Evolutionary conservation across 1,284 basidiomycete genomes (phyloP).

Genomic region (Boletellus dicymbophilus): DNA sequence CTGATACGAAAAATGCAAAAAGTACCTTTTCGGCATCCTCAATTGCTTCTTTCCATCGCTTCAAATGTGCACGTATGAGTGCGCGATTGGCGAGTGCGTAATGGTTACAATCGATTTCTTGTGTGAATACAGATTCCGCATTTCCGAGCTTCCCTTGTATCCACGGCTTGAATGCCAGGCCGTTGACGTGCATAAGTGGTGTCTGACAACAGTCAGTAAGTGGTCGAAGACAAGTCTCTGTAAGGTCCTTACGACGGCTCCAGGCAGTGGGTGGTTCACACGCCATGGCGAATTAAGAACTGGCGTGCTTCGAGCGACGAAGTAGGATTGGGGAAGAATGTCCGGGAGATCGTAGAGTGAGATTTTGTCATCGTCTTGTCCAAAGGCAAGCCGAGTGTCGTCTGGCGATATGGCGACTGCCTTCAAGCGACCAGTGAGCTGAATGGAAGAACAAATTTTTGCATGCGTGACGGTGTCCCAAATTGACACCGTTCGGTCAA

Average conservation of each 20-base stretch:
- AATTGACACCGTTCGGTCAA: neutral
- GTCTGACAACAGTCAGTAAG: neutral
- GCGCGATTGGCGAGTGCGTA: constrained; percentile 4
- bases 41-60: constrained; percentile 2
- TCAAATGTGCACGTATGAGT: neutral
- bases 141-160: constrained; percentile 3
- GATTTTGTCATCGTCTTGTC: constrained; percentile 6
- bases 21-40: constrained; percentile 7
- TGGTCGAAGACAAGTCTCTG: neutral
- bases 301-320: neutral
- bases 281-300: neutral
- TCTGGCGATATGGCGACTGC: constrained; percentile 1
- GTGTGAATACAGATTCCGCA: constrained; percentile 4
- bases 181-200: constrained; percentile 1
- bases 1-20: no score
- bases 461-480: constrained; percentile 5
- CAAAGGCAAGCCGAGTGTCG: constrained; percentile 2
- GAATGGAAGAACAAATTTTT: neutral
- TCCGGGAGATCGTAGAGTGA: neutral
- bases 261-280: neutral
- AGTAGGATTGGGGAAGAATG: constrained; percentile 7
- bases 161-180: constrained; percentile 1
- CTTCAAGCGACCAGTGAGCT: constrained; percentile 1
- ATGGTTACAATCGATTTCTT: constrained; percentile 1
- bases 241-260: neutral